Base-by-base conservation (phyloP, 1,139 yeast genomes). In the Kurtzmaniella natalensis region DNA sequence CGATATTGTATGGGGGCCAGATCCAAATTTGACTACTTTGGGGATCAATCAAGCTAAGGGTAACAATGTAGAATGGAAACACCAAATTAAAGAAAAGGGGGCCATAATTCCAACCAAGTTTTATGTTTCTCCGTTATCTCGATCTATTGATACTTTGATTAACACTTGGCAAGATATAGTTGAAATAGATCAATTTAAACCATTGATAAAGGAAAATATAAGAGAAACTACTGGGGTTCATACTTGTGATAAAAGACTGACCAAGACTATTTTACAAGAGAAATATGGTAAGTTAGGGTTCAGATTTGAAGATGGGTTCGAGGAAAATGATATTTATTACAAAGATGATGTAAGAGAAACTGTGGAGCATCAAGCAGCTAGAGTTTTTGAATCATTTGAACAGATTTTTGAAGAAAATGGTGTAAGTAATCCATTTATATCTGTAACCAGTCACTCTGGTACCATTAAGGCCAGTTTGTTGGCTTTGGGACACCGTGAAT, bases 171-270 rank as follows among this genome's bases (percentile, higher is more conserved):
- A 55, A 17, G 55, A 49, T 7, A 48, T 59, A 21, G 57, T 61
- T 11, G 61, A 61, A 35, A 35, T 60, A 25, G 28, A 45, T 9
- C 18, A 43, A 16, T 51, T 46, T 8, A 38, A 45, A 30, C 72
- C 72, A 1, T 47, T 55, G 21, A 64, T 68, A 39, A 57, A 55
- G 47, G 73, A 68, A 42, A 61, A 63, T 37, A 52, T 69, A 36
- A 48, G 74, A 29, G 74, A 68, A 42, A 65, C 71, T 8, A 57
- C 57, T 13, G 73, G 73, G 2, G 63, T 66, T 3, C 73, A 68
- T 46, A 56, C 64, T 6, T 68, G 74, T 44, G 73, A 68, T 45
- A 65, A 61, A 43, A 43, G 73, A 30, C 59, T 66, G n/a, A 42
- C 67, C 2, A 50, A 61, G 31, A 37, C 58, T 4, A 47, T 48